A percentile compares a stretch with the other conserved stretches of the same genome.
These are phyloP conservation scores for Hansenula lynferdii DNA, from an alignment of 1,139 yeast species.

Conservation along the genomic window DNA sequence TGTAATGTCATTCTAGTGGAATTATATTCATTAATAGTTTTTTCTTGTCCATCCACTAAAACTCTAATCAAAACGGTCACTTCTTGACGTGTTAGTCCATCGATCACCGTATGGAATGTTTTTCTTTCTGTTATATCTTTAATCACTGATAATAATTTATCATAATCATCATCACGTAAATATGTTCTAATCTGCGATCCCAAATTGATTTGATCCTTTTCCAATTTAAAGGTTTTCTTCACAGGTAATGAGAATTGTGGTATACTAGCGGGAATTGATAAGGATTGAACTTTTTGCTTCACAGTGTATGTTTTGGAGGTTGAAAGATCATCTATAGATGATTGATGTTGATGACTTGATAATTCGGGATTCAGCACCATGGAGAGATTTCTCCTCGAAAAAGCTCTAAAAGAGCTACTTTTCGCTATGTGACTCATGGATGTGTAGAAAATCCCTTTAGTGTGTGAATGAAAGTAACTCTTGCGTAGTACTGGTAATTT, in stretches of 20 bases:
- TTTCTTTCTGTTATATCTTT: not conserved
- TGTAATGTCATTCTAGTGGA: not conserved
- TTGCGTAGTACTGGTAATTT: too few relatives aligned
- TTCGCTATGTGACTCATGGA: not conserved
- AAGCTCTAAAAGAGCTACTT: not conserved
- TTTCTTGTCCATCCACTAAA: not conserved
- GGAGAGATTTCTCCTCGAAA: not conserved
- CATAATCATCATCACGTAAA: not conserved
- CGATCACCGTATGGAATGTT: not conserved
- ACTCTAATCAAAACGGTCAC: not conserved
- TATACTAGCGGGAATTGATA: not conserved
- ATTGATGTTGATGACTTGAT: not conserved
- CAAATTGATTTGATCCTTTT: not conserved
- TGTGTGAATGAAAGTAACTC: too few relatives aligned
- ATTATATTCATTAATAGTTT: not conserved
- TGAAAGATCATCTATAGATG: too few relatives aligned
- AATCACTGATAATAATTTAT: not conserved
- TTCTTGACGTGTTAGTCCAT: not conserved
- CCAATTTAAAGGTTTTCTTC: not conserved
- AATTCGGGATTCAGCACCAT: slow-evolving; percentile 1
- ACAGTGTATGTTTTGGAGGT: not conserved
- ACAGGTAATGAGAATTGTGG: not conserved
- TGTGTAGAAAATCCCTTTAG: too few relatives aligned
- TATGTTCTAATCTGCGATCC: not conserved
- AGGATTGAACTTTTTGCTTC: not conserved